Evolutionary conservation across 1,284 basidiomycete genomes (phyloP).

Genomic region (Naganishia liquefaciens): DNA sequence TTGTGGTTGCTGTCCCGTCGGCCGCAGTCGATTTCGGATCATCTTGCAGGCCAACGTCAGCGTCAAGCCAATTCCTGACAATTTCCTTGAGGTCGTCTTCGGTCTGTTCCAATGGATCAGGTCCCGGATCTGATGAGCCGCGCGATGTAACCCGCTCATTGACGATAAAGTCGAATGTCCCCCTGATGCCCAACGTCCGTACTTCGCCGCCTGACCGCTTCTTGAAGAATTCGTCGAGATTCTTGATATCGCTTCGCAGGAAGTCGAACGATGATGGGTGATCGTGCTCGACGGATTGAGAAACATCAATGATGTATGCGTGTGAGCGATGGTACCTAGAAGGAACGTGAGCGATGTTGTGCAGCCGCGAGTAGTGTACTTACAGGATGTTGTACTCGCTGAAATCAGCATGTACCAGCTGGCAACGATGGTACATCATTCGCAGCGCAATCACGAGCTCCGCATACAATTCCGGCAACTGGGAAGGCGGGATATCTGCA

Average conservation of each 20-base stretch:
- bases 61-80: constrained; percentile 61
- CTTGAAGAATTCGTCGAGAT: constrained; percentile 89
- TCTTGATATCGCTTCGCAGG: constrained; percentile 85
- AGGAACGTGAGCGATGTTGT: not conserved
- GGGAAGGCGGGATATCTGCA: constrained; percentile 60
- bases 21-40: constrained; percentile 1
- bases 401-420: constrained; percentile 94
- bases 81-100: constrained; percentile 48
- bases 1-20: not conserved
- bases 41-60: constrained; percentile 39
- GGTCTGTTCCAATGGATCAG: constrained; percentile 45
- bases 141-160: constrained; percentile 55
- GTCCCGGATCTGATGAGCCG: constrained; percentile 46
- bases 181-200: constrained; percentile 72
- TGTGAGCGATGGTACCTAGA: constrained; percentile 61
- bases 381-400: constrained; percentile 98
- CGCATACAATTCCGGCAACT: constrained; percentile 65
- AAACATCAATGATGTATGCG: constrained; percentile 95
- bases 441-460: constrained; percentile 80
- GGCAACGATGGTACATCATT: constrained; percentile 84
- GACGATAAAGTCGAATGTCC: constrained; percentile 86
- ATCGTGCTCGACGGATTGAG: constrained; percentile 97
- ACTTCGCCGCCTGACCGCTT: constrained; percentile 64
- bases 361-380: constrained; percentile 50
- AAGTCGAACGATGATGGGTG: constrained; percentile 97